phyloP scores from a whole-genome alignment of 169 alveolate species.

The Plasmodium coatneyi region DNA sequence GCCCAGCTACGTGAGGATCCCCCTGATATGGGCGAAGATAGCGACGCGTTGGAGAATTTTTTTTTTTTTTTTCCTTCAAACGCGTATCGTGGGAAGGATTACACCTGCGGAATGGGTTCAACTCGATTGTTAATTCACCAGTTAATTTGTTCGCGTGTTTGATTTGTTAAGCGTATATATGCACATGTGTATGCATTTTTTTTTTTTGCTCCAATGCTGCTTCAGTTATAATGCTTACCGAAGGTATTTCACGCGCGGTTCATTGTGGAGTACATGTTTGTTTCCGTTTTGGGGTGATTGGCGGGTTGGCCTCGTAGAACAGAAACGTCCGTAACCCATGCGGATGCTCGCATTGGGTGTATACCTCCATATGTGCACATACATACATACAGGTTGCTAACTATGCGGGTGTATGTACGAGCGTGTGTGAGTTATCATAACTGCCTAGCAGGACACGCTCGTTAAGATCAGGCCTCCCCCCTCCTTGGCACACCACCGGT shows the following conservation, averaged over 20 bases:
- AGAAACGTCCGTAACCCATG: background rate
- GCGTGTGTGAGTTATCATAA: background rate
- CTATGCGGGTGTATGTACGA: background rate
- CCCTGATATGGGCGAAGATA: background rate
- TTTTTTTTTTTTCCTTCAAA: too few relatives aligned
- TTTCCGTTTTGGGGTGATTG: background rate
- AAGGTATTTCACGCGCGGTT: background rate
- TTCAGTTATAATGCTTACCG: background rate
- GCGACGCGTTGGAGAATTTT: background rate
- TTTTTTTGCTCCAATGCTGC: background rate
- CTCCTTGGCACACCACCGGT: too few relatives aligned
- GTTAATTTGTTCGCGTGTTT: background rate
- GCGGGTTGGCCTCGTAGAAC: background rate
- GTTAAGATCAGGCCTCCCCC: background rate
- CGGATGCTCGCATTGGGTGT: background rate
- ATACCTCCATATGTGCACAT: background rate
- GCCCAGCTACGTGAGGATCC: background rate
- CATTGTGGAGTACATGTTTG: background rate
- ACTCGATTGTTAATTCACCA: background rate
- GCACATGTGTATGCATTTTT: background rate
- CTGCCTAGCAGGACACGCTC: background rate
- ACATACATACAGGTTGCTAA: background rate
- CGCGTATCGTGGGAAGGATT: background rate
- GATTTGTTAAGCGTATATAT: background rate
- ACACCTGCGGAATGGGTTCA: background rate